phyloP scores from a whole-genome alignment of 1,284 basidiomycete species.

The Apiotrichum porosum region DNA sequence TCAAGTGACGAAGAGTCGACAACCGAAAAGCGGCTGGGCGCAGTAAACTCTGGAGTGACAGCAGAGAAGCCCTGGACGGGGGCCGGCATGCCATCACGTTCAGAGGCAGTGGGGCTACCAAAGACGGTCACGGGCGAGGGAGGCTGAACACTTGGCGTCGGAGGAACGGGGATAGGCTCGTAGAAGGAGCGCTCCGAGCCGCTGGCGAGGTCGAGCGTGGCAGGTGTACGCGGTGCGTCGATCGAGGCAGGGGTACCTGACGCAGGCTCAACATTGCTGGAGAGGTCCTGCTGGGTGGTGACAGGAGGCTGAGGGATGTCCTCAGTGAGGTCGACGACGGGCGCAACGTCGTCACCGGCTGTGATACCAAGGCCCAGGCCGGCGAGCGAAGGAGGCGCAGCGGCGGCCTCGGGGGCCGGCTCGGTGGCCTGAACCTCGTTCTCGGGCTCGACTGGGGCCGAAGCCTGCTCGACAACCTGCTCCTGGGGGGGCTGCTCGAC shows the following conservation, averaged over 20 bases:
- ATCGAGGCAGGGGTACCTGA: background rate
- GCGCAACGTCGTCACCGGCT: background rate
- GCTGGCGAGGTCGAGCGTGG: background rate
- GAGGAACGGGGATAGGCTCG: background rate
- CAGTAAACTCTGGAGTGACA: constrained; percentile 1
- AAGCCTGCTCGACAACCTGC: background rate
- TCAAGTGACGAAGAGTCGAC: too few relatives aligned
- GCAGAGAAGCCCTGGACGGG: background rate
- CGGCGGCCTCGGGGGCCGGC: background rate
- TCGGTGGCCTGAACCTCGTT: background rate
- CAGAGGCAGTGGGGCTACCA: background rate
- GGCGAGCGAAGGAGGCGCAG: background rate
- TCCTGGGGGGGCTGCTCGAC: too few relatives aligned
- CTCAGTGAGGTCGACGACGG: background rate
- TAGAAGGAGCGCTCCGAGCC: background rate
- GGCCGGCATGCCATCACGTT: background rate
- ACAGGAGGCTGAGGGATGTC: background rate
- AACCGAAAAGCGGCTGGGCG: background rate
- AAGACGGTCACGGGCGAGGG: background rate
- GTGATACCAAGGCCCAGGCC: background rate
- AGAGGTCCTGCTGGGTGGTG: background rate
- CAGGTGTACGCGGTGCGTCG: background rate
- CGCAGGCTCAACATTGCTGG: background rate
- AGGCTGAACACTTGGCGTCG: background rate
- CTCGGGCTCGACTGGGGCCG: background rate